Evolutionary conservation across 2,329 filamentous ascomycete species (phyloP).

Genomic region (Fusarium piperis): DNA sequence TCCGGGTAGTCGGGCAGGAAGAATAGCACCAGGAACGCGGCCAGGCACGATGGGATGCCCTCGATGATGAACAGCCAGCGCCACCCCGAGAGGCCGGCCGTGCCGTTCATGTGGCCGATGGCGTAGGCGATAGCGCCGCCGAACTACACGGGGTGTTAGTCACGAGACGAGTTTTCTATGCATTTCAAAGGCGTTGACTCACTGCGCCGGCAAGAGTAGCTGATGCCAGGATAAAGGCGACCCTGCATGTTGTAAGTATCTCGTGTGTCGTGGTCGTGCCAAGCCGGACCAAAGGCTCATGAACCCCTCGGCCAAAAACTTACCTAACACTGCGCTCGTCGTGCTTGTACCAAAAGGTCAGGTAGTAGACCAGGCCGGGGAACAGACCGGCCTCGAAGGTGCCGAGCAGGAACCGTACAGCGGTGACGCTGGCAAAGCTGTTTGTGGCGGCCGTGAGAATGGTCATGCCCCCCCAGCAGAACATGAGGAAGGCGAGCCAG

Average conservation of each 20-base stretch:
- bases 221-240: constrained; percentile 75
- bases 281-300: constrained; percentile 4
- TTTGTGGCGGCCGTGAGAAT: constrained; percentile 72
- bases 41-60: constrained; percentile 72
- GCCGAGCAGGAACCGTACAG: constrained; percentile 74
- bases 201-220: constrained; percentile 75
- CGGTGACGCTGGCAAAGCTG: constrained; percentile 70
- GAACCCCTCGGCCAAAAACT: constrained; percentile 11
- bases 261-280: neutral
- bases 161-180: too few species aligned
- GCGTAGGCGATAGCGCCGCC: constrained; percentile 78
- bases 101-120: constrained; percentile 75
- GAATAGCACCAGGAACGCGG: constrained; percentile 70
- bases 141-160: constrained; percentile 51
- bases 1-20: constrained; percentile 75
- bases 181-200: constrained; percentile 22
- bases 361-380: constrained; percentile 66
- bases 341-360: constrained; percentile 80
- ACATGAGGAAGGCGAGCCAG: constrained; percentile 74
- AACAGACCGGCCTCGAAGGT: constrained; percentile 77
- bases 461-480: constrained; percentile 73
- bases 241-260: constrained; percentile 50
- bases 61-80: constrained; percentile 72
- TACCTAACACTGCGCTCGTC: constrained; percentile 72
- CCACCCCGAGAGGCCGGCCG: constrained; percentile 72